Evolutionary conservation across 371 early-diverging fungal genomes (phyloP), one percentile per base, ranked within the genome.

Genomic region (Syncephalastrum contaminatum): DNA sequence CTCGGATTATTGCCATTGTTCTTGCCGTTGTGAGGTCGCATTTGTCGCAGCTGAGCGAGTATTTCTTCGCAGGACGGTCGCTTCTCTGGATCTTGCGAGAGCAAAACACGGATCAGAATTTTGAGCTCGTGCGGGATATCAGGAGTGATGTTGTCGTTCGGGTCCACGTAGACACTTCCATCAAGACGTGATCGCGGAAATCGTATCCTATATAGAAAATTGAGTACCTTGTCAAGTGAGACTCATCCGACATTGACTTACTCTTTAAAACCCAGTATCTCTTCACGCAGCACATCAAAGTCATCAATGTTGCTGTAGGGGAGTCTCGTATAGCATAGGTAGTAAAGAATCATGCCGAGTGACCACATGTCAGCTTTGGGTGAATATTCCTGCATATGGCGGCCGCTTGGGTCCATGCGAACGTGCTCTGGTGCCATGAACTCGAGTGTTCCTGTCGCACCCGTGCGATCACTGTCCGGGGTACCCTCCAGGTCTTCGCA

Each of bases 361-460:
- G 93, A 92, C 95, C 96, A 97, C 86, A 97, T 82, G 62, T 97
- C 98, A 4, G 94, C 91, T 52, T 88, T 88, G 36, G 86, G 80
- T 18, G 93, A 89, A 69, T 91, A 94, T 52, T 88, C 90, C 43
- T 84, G 77, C 14, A 76, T 66, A 51, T 85, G 89, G 44, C 76
- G 62, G 5, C 92, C 93, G 8, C 71, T 55, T 7, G 59, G 72
- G 70, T 74, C 71, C 48, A 77, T 36, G 0, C 48, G 58, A 36
- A 81, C 68, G 43, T 90, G 80, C 57, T 92, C 96, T 0, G 97
- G 97, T 7, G 97, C 94, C 90, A 92, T 89, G 59, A 95, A 97
- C 51, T 97, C 98, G 16, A 97, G 68, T 0, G 98, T 97, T 4
- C 97, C 98, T 0, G 98, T 97, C 0, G 94, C 94, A 1, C 98